Evolutionary conservation across 805 yeast species (phyloP).

Genomic region (Blastobotrys robertii): DNA sequence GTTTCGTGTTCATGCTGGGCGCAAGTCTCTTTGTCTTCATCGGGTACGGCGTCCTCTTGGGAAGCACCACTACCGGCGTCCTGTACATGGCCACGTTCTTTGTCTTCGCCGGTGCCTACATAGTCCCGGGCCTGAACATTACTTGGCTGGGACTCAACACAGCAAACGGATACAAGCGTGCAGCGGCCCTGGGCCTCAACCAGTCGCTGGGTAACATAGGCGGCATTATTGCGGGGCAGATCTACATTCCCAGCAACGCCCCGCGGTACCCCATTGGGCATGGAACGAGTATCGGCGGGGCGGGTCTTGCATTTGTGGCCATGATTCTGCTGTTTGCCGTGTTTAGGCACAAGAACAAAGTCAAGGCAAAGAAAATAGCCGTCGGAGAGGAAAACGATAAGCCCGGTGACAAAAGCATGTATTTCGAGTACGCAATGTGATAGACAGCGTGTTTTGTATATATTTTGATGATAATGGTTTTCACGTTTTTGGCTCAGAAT

Average conservation of each 20-base stretch:
- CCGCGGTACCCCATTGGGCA: slow-evolving; percentile 35
- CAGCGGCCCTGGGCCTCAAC: slow-evolving; percentile 34
- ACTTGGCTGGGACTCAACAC: slow-evolving; percentile 37
- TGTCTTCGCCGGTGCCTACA: slow-evolving; percentile 21
- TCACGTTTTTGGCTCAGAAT: too few relatives aligned
- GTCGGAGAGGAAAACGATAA: background rate
- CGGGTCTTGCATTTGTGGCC: slow-evolving; percentile 2
- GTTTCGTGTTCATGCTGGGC: slow-evolving; percentile 1
- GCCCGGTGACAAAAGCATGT: background rate
- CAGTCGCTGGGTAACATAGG: slow-evolving; percentile 38
- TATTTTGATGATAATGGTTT: too few relatives aligned
- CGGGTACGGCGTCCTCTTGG: background rate
- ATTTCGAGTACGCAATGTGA: background rate
- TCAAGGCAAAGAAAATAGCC: background rate
- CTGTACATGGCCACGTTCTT: slow-evolving; percentile 8
- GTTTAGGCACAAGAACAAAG: background rate
- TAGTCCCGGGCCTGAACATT: slow-evolving; percentile 32
- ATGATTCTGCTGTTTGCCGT: background rate
- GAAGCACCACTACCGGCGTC: background rate
- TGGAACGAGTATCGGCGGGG: slow-evolving; percentile 9
- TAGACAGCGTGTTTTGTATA: too few relatives aligned
- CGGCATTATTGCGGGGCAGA: slow-evolving; percentile 38
- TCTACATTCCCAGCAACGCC: slow-evolving; percentile 25
- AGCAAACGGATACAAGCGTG: slow-evolving; percentile 35
- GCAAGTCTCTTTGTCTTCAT: background rate